phyloP scores from a whole-genome alignment of 2,329 filamentous ascomycete genomes.

The Penicillium italicum region DNA sequence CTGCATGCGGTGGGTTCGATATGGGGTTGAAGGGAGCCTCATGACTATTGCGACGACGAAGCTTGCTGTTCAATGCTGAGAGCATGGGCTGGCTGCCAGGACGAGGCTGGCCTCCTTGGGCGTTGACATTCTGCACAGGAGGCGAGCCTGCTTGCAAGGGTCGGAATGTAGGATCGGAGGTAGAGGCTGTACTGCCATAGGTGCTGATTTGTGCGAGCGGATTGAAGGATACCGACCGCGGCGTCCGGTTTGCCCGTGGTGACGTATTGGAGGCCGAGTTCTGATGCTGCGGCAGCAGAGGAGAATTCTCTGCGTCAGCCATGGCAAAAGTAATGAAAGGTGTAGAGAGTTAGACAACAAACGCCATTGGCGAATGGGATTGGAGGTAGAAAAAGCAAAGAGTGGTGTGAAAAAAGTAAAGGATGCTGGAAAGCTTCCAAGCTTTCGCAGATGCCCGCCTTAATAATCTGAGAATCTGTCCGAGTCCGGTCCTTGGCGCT shows the following conservation, averaged over 20 bases:
- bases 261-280: conserved; percentile 33
- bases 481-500: conserved; percentile 5
- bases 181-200: conserved; percentile 38
- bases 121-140: conserved; percentile 32
- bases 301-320: conserved; percentile 41
- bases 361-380: conserved; percentile 11
- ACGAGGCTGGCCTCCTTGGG: conserved; percentile 23
- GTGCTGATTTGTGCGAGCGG: conserved; percentile 46
- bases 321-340: conserved; percentile 19
- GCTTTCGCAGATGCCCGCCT: conserved; percentile 20
- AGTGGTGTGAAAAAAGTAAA: conserved; percentile 11
- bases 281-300: conserved; percentile 40
- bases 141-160: conserved; percentile 41
- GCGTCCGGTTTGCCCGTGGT: conserved; percentile 36
- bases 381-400: conserved; percentile 8
- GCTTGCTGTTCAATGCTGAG: conserved; percentile 78
- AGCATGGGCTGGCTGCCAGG: conserved; percentile 59
- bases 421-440: conserved; percentile 14
- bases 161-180: conserved; percentile 41
- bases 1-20: conserved; percentile 40
- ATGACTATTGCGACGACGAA: conserved; percentile 81
- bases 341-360: conserved; percentile 13
- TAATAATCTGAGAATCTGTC: conserved; percentile 17
- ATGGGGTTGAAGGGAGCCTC: conserved; percentile 53
- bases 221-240: conserved; percentile 49